A percentile compares a stretch with the other conserved stretches of the same genome.
Evolutionary conservation across 2,329 filamentous ascomycete species (phyloP).

Genomic region (Venturiaceae sp.): DNA sequence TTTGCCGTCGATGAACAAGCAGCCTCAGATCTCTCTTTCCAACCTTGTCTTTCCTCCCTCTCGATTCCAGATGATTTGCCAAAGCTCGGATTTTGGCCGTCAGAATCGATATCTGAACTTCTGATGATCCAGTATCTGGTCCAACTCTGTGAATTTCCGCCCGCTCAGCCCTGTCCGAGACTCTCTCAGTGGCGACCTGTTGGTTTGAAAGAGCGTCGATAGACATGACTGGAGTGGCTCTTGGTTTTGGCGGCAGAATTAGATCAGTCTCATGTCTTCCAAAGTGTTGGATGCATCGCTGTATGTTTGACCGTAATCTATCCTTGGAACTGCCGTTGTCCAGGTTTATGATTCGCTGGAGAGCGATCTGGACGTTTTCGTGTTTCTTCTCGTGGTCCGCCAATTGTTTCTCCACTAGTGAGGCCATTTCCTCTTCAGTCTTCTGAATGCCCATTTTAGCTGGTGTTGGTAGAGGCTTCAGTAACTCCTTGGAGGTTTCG

Average conservation of each 20-base stretch:
- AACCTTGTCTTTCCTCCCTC: conserved; percentile 77
- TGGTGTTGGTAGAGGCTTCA: conserved; percentile 17
- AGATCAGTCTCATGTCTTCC: conserved; percentile 83
- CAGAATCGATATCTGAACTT: conserved; percentile 95
- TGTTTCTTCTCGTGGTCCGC: conserved; percentile 34
- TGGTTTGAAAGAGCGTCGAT: conserved; percentile 6
- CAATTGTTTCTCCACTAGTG: conserved; percentile 25
- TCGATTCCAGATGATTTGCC: conserved; percentile 58
- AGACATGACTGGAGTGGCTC: conserved; percentile 14
- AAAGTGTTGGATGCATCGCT: conserved; percentile 76
- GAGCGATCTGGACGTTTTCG: conserved; percentile 55
- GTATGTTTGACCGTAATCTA: conserved; percentile 69
- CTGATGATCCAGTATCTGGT: conserved; percentile 85
- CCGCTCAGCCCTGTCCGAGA: not conserved
- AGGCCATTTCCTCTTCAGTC: not conserved
- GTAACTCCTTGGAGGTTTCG: conserved; percentile 57
- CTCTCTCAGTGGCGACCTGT: not conserved
- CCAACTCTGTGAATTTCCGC: conserved; percentile 52
- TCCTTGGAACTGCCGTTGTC: conserved; percentile 71
- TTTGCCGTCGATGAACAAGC: conserved; percentile 82
- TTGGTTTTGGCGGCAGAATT: conserved; percentile 51
- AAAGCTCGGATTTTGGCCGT: conserved; percentile 87
- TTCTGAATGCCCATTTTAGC: not conserved
- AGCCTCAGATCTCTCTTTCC: conserved; percentile 86
- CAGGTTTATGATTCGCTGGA: conserved; percentile 70